Percentiles rank a stretch among this genome's conserved stretches.
phyloP scores from a whole-genome alignment of 176 grass and related monocot genomes.

The Guadua angustifolia region DNA sequence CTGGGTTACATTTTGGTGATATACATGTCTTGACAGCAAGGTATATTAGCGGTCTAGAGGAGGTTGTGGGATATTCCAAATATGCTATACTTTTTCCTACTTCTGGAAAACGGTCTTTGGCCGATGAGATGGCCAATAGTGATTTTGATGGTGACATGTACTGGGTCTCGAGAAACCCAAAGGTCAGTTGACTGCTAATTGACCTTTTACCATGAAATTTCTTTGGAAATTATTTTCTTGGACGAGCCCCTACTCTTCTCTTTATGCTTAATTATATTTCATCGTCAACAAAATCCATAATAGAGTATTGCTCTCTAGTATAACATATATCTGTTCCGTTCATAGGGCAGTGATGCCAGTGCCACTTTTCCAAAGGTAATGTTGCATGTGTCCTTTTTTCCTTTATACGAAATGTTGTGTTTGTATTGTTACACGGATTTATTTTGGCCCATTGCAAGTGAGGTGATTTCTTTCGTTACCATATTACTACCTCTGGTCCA shows the following conservation, averaged over 20 bases:
- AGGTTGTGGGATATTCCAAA: conserved; percentile 61
- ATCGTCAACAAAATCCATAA: not conserved
- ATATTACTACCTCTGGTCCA: too few species aligned
- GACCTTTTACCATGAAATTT: not conserved
- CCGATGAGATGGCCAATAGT: conserved; percentile 81
- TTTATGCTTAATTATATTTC: not conserved
- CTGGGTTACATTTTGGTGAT: conserved; percentile 77
- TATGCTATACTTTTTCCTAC: conserved; percentile 73
- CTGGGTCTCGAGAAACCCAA: conserved; percentile 66
- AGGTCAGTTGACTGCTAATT: conserved; percentile 27
- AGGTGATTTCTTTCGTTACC: too few species aligned
- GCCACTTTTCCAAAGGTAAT: not conserved
- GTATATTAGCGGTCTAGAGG: conserved; percentile 50
- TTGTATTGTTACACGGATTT: not conserved
- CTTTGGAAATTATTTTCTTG: not conserved
- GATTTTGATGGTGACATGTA: conserved; percentile 82
- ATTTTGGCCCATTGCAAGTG: too few species aligned
- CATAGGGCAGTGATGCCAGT: not conserved
- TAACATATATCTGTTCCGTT: not conserved
- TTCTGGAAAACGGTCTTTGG: conserved; percentile 62
- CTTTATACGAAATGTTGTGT: not conserved
- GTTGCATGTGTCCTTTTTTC: not conserved
- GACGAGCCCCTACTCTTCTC: not conserved
- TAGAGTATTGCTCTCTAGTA: not conserved
- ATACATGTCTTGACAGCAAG: conserved; percentile 63